Conservation (phyloP, 129 eudicot species). For the Chrysanthemum makinoi region DNA sequence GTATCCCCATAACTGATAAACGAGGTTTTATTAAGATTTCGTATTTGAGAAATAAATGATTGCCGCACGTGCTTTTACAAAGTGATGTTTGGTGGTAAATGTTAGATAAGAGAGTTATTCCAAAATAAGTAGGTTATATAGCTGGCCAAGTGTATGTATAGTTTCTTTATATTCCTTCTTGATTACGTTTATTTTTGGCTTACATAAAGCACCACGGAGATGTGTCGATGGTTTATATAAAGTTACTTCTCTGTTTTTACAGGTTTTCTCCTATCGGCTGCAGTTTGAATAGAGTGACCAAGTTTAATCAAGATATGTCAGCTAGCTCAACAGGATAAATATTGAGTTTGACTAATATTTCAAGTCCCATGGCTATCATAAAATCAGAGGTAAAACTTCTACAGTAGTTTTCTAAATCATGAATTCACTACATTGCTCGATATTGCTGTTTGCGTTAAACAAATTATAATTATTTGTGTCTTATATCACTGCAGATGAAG, state of each 20-base stretch:
- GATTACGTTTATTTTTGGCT: not conserved
- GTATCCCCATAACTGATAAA: too few relatives aligned
- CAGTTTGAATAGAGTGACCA: conserved; percentile 18
- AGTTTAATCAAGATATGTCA: conserved; percentile 26
- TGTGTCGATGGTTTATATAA: conserved; percentile 16
- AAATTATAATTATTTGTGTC: not conserved
- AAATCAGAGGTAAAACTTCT: conserved; percentile 57
- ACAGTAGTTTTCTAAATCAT: not conserved
- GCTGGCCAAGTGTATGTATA: not conserved
- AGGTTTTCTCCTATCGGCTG: not conserved
- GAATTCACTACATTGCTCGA: not conserved
- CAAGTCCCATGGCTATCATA: conserved; percentile 56
- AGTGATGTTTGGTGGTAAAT: not conserved
- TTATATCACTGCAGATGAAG: conserved; percentile 46
- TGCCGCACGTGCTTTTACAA: not conserved
- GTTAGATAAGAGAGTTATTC: not conserved
- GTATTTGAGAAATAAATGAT: not conserved
- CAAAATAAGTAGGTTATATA: not conserved
- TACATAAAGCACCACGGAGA: not conserved
- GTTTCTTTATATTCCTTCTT: not conserved
- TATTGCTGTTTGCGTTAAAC: not conserved
- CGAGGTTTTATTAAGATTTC: not conserved
- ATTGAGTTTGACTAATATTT: conserved; percentile 34
- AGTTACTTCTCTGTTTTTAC: conserved; percentile 1
- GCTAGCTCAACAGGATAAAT: conserved; percentile 17